Percentiles rank a stretch among this genome's conserved stretches.
phyloP scores from a whole-genome alignment of 106 monocot species.

The Allium fistulosum region DNA sequence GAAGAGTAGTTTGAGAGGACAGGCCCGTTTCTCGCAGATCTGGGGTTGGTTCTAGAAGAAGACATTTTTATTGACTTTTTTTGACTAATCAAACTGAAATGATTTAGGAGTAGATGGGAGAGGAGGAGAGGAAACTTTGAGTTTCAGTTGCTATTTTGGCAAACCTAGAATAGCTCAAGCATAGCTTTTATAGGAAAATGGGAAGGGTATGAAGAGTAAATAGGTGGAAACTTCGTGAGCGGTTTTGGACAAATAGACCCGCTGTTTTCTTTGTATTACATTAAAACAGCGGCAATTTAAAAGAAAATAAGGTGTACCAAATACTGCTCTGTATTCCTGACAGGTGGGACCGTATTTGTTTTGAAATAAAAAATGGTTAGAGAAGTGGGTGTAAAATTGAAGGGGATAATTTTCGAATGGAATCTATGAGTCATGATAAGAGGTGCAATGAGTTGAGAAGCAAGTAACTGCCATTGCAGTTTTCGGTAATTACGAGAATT shows the following conservation, averaged over 20 bases:
- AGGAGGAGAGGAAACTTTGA: background rate
- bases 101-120: background rate
- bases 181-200: constrained; percentile 15
- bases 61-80: constrained; percentile 2
- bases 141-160: constrained; percentile 21
- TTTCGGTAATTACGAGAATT: background rate
- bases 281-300: background rate
- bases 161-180: constrained; percentile 18
- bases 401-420: background rate
- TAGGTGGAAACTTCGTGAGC: background rate
- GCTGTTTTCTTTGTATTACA: background rate
- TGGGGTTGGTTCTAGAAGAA: constrained; percentile 2
- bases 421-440: background rate
- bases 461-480: background rate
- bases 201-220: background rate
- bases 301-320: background rate
- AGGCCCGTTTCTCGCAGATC: constrained; percentile 26
- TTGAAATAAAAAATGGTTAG: background rate
- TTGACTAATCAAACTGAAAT: too few species aligned
- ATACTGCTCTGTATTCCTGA: background rate
- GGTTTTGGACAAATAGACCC: background rate
- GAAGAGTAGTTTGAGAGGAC: constrained; percentile 16
- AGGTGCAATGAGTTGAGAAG: background rate
- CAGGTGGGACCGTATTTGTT: background rate
- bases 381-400: background rate